These are phyloP conservation scores for Stephanocyclus meneghinianus DNA, from an alignment of 352 stramenopile genomes.

Conservation along the genomic window DNA sequence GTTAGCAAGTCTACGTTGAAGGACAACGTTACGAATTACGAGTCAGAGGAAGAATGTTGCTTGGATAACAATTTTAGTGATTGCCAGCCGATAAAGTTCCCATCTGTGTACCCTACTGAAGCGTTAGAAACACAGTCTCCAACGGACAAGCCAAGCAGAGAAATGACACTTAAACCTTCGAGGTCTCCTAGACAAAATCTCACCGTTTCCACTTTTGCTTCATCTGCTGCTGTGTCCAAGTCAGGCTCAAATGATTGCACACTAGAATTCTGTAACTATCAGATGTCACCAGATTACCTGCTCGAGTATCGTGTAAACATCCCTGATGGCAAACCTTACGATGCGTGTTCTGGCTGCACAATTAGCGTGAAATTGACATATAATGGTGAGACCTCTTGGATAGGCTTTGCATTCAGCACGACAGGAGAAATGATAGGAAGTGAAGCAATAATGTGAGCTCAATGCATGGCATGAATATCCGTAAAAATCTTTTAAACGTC, in stretches of 20 bases:
- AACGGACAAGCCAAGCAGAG: neutral
- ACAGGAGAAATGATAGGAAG: constrained; percentile 35
- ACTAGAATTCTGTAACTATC: constrained; percentile 6
- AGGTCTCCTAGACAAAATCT: neutral
- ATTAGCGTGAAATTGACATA: constrained; percentile 24
- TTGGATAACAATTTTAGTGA: constrained; percentile 1
- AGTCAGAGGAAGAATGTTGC: constrained; percentile 7
- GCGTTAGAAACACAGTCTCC: neutral
- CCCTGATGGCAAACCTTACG: neutral
- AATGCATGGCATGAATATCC: neutral
- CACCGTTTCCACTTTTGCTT: neutral
- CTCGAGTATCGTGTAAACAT: constrained; percentile 24
- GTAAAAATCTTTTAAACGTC: neutral
- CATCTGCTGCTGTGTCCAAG: neutral
- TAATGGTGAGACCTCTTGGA: constrained; percentile 17
- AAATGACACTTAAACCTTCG: neutral
- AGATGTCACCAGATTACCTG: constrained; percentile 9
- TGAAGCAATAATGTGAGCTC: constrained; percentile 29
- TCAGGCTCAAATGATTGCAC: constrained; percentile 4
- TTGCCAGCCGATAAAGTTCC: constrained; percentile 1
- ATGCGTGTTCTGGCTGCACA: constrained; percentile 8
- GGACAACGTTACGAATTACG: neutral
- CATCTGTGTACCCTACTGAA: neutral
- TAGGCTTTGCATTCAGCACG: constrained; percentile 21
- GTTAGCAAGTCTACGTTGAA: constrained; percentile 9